Evolutionary conservation across 805 yeast species (phyloP).

Genomic region (Scheffersomyces lignosus): DNA sequence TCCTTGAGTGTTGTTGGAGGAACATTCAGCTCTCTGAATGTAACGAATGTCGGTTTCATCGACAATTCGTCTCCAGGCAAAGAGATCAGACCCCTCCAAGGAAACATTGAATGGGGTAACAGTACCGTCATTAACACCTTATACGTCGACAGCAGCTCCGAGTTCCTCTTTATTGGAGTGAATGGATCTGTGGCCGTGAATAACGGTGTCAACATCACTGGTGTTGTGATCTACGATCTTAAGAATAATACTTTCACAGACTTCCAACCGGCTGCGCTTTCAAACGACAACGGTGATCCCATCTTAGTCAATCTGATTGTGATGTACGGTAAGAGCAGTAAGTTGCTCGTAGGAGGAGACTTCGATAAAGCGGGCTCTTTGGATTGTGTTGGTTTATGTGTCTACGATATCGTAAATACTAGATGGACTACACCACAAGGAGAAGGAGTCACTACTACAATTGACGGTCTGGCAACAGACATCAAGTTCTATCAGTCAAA

Average conservation of each 20-base stretch:
- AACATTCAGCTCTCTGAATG: constrained; percentile 36
- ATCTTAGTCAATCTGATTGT: constrained; percentile 37
- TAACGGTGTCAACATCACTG: constrained; percentile 27
- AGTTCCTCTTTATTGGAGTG: constrained; percentile 46
- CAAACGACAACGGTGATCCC: constrained; percentile 42
- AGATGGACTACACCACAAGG: constrained; percentile 54
- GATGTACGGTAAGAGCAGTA: constrained; percentile 28
- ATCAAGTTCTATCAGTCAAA: constrained; percentile 46
- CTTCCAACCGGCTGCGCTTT: constrained; percentile 50
- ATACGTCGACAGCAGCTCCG: constrained; percentile 32
- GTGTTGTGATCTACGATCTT: constrained; percentile 57
- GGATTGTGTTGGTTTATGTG: constrained; percentile 64
- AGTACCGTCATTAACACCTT: constrained; percentile 29
- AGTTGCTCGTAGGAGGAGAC: constrained; percentile 70
- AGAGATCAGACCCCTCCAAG: constrained; percentile 19
- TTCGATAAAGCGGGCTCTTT: constrained; percentile 59
- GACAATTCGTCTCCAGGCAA: constrained; percentile 9
- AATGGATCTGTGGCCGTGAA: constrained; percentile 34
- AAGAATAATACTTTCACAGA: constrained; percentile 37
- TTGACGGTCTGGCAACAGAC: constrained; percentile 54
- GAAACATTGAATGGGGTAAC: constrained; percentile 25
- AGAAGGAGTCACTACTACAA: constrained; percentile 14
- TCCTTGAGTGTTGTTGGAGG: constrained; percentile 62
- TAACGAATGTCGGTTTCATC: constrained; percentile 32
- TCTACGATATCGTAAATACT: constrained; percentile 53